These are phyloP conservation scores for Hirsutella minnesotensis DNA, from an alignment of 2,329 filamentous ascomycete genomes.

Conservation along the genomic window DNA sequence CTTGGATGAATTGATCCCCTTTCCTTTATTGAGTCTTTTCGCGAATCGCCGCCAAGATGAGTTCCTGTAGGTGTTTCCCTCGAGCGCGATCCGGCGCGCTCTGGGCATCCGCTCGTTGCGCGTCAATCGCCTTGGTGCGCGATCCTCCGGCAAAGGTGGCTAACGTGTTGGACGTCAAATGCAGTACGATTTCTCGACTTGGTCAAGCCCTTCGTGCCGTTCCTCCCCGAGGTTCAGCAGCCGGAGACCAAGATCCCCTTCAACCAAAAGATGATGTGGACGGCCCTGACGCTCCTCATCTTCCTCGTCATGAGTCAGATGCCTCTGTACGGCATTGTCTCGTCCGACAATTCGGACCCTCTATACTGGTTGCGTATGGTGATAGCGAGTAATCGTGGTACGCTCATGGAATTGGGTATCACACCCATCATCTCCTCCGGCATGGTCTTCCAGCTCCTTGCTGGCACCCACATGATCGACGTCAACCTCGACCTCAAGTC, in stretches of 20 bases:
- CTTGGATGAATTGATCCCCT: slow-evolving; percentile 28
- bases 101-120: slow-evolving; percentile 3
- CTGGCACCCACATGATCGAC: slow-evolving; percentile 98
- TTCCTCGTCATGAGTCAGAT: slow-evolving; percentile 99
- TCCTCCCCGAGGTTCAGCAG: slow-evolving; percentile 97
- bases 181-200: slow-evolving; percentile 97
- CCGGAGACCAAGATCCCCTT: slow-evolving; percentile 98
- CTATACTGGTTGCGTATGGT: slow-evolving; percentile 99
- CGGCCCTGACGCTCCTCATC: slow-evolving; percentile 85
- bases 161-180: neutral
- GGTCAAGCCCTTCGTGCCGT: slow-evolving; percentile 98
- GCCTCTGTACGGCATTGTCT: slow-evolving; percentile 98
- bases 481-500: slow-evolving; percentile 99
- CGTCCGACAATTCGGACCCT: slow-evolving; percentile 94
- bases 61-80: slow-evolving; percentile 35
- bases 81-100: neutral
- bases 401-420: slow-evolving; percentile 91
- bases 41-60: slow-evolving; percentile 33
- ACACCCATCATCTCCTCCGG: slow-evolving; percentile 98
- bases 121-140: slow-evolving; percentile 9
- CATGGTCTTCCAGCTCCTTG: slow-evolving; percentile 99
- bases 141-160: too few relatives aligned
- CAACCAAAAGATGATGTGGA: slow-evolving; percentile 98
- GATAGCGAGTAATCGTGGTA: slow-evolving; percentile 96
- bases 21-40: slow-evolving; percentile 17